These are phyloP conservation scores for Pestalotiopsis fici DNA, from an alignment of 2,329 filamentous ascomycete species.

Conservation along the genomic window DNA sequence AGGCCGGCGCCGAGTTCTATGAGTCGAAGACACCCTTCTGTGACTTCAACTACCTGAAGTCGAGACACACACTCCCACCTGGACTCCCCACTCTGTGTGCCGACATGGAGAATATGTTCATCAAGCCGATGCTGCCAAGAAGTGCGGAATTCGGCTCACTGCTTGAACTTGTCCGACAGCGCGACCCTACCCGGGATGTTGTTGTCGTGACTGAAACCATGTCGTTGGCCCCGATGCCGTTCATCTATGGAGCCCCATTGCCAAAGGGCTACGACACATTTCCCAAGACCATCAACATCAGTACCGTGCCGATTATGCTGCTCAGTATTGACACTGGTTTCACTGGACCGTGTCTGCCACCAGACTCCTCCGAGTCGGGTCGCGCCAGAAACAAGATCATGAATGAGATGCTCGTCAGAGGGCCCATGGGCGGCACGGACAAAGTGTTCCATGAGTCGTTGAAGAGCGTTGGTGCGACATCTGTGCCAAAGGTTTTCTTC, in stretches of 20 bases:
- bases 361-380: constrained; percentile 28
- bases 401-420: constrained; percentile 11
- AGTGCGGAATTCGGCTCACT: background rate
- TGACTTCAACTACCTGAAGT: constrained; percentile 2
- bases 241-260: constrained; percentile 22
- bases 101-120: constrained; percentile 28
- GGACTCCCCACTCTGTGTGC: constrained; percentile 18
- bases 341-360: constrained; percentile 29
- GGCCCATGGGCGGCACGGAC: constrained; percentile 12
- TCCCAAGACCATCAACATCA: constrained; percentile 31
- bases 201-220: constrained; percentile 32
- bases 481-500: constrained; percentile 4
- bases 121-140: constrained; percentile 13
- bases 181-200: constrained; percentile 29
- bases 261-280: constrained; percentile 23
- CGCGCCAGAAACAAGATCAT: constrained; percentile 24
- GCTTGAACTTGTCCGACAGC: constrained; percentile 22
- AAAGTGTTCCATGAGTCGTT: background rate
- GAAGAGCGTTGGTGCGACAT: constrained; percentile 16
- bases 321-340: constrained; percentile 32
- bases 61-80: constrained; percentile 2
- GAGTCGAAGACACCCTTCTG: constrained; percentile 11
- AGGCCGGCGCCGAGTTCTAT: constrained; percentile 23
- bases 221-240: constrained; percentile 30
- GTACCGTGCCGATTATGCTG: constrained; percentile 28